Evolutionary conservation across 768 basidiomycete species (phyloP), one percentile per base, ranked within the genome.

Genomic region (Phaffia tasmanica): DNA sequence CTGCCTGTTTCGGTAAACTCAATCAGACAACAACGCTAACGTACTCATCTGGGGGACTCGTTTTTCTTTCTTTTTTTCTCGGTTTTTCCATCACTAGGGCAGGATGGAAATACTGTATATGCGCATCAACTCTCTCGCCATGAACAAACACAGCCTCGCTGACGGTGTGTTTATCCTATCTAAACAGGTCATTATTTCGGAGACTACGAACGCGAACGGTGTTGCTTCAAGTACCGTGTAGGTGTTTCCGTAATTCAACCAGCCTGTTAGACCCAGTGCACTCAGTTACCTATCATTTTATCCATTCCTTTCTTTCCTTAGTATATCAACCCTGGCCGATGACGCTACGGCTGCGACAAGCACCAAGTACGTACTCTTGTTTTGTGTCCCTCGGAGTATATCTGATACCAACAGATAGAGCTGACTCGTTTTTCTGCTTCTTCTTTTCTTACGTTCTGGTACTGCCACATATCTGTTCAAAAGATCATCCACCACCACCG

Each of bases 151-250:
- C 35, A 42, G 35, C 35, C 35, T 4, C 35, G 21, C 60, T 49
- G 46, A 42, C 59, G 46, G 59, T 7, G 7, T 42, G 53, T 27
- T 27, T 51, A 35, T 27, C 42, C 42, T 27, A n/a, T 42, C 19
- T 50, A 54, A 21, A 42, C 47, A 67, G 65, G 35, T 67, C 46
- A 21, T 67, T 48, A 42, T 67, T 27, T 67, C 65, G 11, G 35
- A 19, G 7, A 62, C 66, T 8, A 29, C 46, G 19, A 27, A 57
- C 30, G 60, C 66, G 18, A 56, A 23, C 48, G 66, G 66, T 48
- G 48, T 21, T 8, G 49, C 55, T 49, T 2, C 19, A 47, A 51
- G 42, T 57, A 23, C 19, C 1, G 57, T 62, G 66, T 67, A 50
- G 47, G 65, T 62, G 21, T 32, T 47, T 16, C n/a, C 25, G 47